These are phyloP conservation scores for Trapa bicornis DNA, from an alignment of 345 rosid species.

Conservation along the genomic window DNA sequence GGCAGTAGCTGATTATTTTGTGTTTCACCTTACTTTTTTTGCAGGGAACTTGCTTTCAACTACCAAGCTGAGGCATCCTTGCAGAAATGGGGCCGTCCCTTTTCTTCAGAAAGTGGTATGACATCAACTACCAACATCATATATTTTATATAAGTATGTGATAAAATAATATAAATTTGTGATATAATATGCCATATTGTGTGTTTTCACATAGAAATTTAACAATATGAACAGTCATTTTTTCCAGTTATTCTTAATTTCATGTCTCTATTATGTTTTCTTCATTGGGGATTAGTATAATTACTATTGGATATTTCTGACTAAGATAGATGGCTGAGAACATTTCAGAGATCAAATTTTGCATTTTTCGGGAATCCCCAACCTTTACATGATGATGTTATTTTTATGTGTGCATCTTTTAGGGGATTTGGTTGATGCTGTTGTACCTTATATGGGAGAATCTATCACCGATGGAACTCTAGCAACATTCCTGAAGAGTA, in stretches of 20 bases:
- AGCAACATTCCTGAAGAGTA: constrained; percentile 62
- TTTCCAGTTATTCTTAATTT: not conserved
- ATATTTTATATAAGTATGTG: not conserved
- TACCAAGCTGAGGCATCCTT: constrained; percentile 9
- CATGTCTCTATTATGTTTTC: not conserved
- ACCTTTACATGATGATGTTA: not conserved
- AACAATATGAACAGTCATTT: not conserved
- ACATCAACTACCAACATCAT: not conserved
- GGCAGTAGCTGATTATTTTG: constrained; percentile 2
- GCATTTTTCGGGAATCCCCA: not conserved
- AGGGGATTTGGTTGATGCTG: constrained; percentile 58
- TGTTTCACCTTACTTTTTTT: not conserved
- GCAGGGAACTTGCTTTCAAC: constrained; percentile 14
- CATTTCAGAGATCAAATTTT: not conserved
- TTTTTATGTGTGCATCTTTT: constrained; percentile 5
- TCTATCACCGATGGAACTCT: constrained; percentile 79
- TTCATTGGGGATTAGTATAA: not conserved
- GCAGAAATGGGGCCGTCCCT: constrained; percentile 14
- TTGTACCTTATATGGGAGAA: constrained; percentile 88
- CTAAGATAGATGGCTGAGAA: not conserved
- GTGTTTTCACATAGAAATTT: not conserved
- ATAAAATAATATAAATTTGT: too few species aligned
- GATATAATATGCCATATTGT: not conserved
- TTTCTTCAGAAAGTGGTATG: constrained; percentile 24
- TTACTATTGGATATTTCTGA: not conserved